Conservation (phyloP, 2,329 filamentous ascomycete species). For the Trichoderma breve region DNA sequence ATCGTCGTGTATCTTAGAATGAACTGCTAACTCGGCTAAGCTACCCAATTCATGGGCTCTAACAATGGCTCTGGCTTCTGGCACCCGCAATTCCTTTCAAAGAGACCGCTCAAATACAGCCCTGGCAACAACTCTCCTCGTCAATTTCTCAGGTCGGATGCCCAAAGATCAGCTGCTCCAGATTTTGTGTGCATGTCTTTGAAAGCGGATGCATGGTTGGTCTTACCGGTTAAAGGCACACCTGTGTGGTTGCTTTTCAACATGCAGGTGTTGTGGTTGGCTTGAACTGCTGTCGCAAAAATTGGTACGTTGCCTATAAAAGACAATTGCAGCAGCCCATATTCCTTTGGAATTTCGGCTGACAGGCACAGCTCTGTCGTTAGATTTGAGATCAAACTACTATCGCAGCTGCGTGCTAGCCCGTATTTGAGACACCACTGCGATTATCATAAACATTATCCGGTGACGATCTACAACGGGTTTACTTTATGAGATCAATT, state of each 20-base stretch:
- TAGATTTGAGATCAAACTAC: neutral
- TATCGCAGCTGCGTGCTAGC: neutral
- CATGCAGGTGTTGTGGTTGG: neutral
- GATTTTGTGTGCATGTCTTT: conserved; percentile 29
- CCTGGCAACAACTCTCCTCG: conserved; percentile 28
- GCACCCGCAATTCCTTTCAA: conserved; percentile 22
- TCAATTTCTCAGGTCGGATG: conserved; percentile 28
- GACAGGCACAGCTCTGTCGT: neutral
- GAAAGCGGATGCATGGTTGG: neutral
- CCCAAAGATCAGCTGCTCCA: conserved; percentile 28
- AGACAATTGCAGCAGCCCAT: neutral
- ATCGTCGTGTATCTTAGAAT: too few species aligned
- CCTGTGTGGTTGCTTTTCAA: neutral
- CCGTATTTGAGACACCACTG: neutral
- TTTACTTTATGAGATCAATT: neutral
- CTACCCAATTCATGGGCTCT: conserved; percentile 30
- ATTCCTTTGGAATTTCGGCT: neutral
- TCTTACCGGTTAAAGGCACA: neutral
- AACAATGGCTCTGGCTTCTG: conserved; percentile 26
- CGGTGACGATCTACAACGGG: too few species aligned
- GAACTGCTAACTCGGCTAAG: conserved; percentile 15
- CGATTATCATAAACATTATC: neutral
- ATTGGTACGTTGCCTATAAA: neutral
- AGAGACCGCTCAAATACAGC: conserved; percentile 28
- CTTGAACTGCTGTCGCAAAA: neutral